These are phyloP conservation scores for Eucalyptus regnans DNA, from an alignment of 345 rosid genomes.

Conservation along the genomic window DNA sequence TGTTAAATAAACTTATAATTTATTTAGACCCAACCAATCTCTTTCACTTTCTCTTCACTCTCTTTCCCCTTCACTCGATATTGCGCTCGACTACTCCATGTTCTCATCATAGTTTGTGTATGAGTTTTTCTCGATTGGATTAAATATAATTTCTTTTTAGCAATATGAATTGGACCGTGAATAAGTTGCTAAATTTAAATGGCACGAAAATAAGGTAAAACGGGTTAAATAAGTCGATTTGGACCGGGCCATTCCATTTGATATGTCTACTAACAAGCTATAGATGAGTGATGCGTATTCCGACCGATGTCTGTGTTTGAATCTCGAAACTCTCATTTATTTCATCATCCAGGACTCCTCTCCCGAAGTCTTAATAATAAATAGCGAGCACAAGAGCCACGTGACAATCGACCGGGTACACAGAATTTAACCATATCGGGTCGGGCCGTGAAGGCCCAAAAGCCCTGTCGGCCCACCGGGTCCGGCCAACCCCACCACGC, in stretches of 20 bases:
- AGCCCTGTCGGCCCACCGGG: not conserved
- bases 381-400: not conserved
- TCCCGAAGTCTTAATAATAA: not conserved
- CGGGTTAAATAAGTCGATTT: too few relatives aligned
- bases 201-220: rapidly evolving
- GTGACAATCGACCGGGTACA: not conserved
- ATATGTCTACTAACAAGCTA: rapidly evolving
- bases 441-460: not conserved
- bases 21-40: too few relatives aligned
- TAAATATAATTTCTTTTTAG: too few relatives aligned
- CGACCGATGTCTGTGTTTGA: not conserved
- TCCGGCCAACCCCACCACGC: not conserved
- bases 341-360: not conserved
- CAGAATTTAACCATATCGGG: not conserved
- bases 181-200: too few relatives aligned
- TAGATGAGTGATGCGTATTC: not conserved
- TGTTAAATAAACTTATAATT: too few relatives aligned
- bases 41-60: not conserved
- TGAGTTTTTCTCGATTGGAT: not conserved
- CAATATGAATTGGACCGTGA: not conserved
- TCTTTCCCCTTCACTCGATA: not conserved
- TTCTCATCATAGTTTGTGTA: too few relatives aligned
- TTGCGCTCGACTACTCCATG: too few relatives aligned
- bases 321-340: not conserved
- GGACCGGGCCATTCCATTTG: not conserved